Evolutionary conservation across 257 asterid species (phyloP).

Genomic region (Solanum piurae): DNA sequence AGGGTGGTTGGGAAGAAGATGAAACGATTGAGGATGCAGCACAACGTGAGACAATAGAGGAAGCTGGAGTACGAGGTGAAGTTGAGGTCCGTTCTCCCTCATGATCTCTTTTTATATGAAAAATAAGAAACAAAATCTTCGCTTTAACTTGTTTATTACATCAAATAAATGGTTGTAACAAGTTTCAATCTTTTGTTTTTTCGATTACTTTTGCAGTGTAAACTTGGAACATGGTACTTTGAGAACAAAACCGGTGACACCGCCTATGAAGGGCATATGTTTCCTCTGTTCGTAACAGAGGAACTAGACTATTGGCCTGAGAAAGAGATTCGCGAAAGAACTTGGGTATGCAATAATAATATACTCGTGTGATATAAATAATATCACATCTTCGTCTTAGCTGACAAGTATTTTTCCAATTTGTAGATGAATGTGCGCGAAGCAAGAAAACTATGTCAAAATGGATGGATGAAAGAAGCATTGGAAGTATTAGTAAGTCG

Average conservation of each 20-base stretch:
- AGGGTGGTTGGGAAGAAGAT: slow-evolving; percentile 96
- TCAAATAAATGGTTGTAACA: not conserved
- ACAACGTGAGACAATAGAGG: slow-evolving; percentile 77
- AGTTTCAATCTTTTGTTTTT: not conserved
- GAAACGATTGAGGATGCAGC: slow-evolving; percentile 71
- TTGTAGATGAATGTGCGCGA: slow-evolving; percentile 28
- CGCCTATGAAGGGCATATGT: slow-evolving; percentile 60
- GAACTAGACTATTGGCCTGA: slow-evolving; percentile 86
- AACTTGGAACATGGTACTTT: slow-evolving; percentile 64
- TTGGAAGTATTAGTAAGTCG: slow-evolving; percentile 20
- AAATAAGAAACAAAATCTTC: not conserved
- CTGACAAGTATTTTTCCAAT: not conserved
- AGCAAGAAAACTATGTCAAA: slow-evolving; percentile 27
- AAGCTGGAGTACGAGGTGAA: slow-evolving; percentile 89
- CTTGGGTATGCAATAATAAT: slow-evolving; percentile 37
- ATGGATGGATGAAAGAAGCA: slow-evolving; percentile 41
- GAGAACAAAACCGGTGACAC: slow-evolving; percentile 46
- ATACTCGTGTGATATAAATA: not conserved
- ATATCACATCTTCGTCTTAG: not conserved
- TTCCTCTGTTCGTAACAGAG: slow-evolving; percentile 60
- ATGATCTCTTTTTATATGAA: not conserved
- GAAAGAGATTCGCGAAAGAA: slow-evolving; percentile 68
- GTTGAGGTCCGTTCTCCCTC: slow-evolving; percentile 44
- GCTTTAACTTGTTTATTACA: not conserved
- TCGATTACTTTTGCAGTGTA: slow-evolving; percentile 20